Base-by-base conservation (phyloP, 306 rosid species). In the Ormosia semicastrata region DNA sequence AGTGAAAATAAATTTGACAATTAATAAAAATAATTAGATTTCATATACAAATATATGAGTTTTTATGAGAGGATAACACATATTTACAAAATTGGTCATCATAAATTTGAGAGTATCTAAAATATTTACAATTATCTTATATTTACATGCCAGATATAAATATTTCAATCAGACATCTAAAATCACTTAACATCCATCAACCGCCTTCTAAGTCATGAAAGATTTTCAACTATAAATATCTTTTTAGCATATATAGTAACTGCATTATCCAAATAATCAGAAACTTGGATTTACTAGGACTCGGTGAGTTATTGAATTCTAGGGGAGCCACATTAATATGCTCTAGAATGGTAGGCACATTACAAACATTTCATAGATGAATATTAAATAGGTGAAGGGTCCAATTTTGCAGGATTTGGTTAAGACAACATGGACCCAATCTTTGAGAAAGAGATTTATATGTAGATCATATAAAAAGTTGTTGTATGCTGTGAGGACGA, bases 361-460 rank as follows among this genome's bases (percentile, higher is more conserved):
- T 52, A 53, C 63, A 71, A 77, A 52, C 64, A 63, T 12, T 12
- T 41, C 0, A 40, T 41, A 32, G 9, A 66, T 75, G 64, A 75
- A 67, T 66, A 58, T 76, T 56, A 75, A 44, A 75, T 43, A 33
- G 59, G 5, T 8, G 69, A 44, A 75, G 75, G 60, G 74, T 59
- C 62, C 34, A 47, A 49, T 15, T 39, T 39, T 80, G 76, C 39
- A 68, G 76, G 52, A 46, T 60, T 66, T 73, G 78, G 79, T 49
- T 54, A 43, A 40, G 52, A 63, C 29, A 70, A 53, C 41, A 71
- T 64, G 57, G 67, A 53, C 33, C 74, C 58, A 39, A 64, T 65
- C 64, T 59, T 81, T 63, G 14, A 71, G 68, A 76, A 71, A 59
- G 36, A 8, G n/a, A 39, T 59, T n/a, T 58, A 29, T 24, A 7